Percentiles rank a stretch among this genome's conserved stretches.
These are phyloP conservation scores for Eragrostis nindensis DNA, from an alignment of 176 grass and related monocot species.

Conservation along the genomic window DNA sequence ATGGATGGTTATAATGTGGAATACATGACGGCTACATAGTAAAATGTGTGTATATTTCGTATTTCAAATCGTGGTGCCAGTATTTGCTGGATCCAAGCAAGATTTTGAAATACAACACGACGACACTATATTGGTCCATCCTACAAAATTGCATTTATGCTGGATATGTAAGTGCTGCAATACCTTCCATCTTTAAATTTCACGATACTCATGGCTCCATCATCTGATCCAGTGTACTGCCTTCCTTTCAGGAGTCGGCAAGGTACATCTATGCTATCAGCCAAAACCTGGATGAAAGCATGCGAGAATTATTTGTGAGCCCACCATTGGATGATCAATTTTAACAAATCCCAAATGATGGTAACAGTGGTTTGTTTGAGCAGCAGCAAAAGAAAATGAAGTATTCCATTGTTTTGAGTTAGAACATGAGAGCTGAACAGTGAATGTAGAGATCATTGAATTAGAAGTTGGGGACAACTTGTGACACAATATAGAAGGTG, in stretches of 20 bases:
- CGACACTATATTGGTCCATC: conserved; percentile 3
- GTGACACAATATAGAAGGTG: conserved; percentile 32
- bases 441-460: conserved; percentile 15
- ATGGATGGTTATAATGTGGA: conserved; percentile 34
- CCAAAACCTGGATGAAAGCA: conserved; percentile 78
- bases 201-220: conserved; percentile 89
- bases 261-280: conserved; percentile 78
- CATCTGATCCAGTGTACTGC: conserved; percentile 92
- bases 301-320: conserved; percentile 28
- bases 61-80: conserved; percentile 8
- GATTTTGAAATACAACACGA: conserved; percentile 7
- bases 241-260: conserved; percentile 94
- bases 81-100: conserved; percentile 20
- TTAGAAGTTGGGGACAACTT: conserved; percentile 22
- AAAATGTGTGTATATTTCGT: conserved; percentile 16
- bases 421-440: background rate
- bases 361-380: background rate
- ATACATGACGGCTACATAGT: conserved; percentile 24
- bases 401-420: background rate
- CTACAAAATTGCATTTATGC: conserved; percentile 23
- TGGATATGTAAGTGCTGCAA: conserved; percentile 28
- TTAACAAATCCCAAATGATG: background rate
- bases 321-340: background rate
- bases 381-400: background rate
- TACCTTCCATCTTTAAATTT: conserved; percentile 95